Percentiles rank a stretch among this genome's conserved stretches.
phyloP scores from a whole-genome alignment of 768 basidiomycete species.

The Tricholoma hemisulphureum region DNA sequence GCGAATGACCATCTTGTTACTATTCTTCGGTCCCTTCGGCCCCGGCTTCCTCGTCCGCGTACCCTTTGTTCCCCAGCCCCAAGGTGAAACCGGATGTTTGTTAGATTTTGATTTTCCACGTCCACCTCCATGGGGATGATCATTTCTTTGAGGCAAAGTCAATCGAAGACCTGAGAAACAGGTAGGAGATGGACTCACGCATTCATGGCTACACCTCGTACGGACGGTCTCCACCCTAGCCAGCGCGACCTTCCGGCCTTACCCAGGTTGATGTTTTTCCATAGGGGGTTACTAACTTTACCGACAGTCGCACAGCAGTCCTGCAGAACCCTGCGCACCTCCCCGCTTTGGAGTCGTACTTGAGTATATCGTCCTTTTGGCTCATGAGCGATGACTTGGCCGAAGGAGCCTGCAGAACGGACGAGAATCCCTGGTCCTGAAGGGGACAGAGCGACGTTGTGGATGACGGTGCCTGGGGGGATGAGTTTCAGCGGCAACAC shows the following conservation, averaged over 20 bases:
- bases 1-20: constrained; percentile 79
- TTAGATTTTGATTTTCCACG: constrained; percentile 97
- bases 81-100: constrained; percentile 89
- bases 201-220: constrained; percentile 97
- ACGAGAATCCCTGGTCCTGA: constrained; percentile 78
- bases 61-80: constrained; percentile 92
- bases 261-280: constrained; percentile 80
- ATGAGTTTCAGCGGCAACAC: constrained; percentile 90
- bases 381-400: constrained; percentile 76
- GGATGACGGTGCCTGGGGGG: constrained; percentile 88
- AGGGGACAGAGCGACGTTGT: constrained; percentile 77
- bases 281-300: constrained; percentile 85
- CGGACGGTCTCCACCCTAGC: constrained; percentile 81
- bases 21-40: constrained; percentile 84
- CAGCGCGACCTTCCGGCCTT: constrained; percentile 91
- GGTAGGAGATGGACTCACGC: constrained; percentile 52
- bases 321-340: constrained; percentile 81
- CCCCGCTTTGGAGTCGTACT: constrained; percentile 87
- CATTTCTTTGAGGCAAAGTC: constrained; percentile 47
- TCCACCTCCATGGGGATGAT: constrained; percentile 97
- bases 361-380: constrained; percentile 71
- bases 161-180: not conserved
- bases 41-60: constrained; percentile 91
- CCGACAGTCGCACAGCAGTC: constrained; percentile 89
- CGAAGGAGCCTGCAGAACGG: constrained; percentile 86